Evolutionary conservation across 768 basidiomycete species (phyloP).

Genomic region (Podaxis rugospora): DNA sequence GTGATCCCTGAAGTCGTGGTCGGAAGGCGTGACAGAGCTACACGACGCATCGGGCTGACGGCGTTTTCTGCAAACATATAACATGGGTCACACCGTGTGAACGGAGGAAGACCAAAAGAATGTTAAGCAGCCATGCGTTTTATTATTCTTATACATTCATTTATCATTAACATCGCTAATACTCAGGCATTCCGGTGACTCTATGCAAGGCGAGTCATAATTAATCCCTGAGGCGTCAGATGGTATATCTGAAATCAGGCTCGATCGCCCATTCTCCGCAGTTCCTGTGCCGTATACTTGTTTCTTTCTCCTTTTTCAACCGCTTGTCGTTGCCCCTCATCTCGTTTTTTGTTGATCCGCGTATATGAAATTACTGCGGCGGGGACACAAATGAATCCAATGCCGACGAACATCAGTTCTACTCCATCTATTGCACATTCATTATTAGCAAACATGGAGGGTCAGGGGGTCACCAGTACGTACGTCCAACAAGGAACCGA

Average conservation of each 20-base stretch:
- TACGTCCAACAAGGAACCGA: conserved; percentile 59
- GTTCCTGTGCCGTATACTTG: conserved; percentile 30
- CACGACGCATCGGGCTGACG: no score
- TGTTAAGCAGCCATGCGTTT: not conserved
- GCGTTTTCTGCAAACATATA: not conserved
- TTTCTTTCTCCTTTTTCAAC: conserved; percentile 27
- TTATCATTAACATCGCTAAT: not conserved
- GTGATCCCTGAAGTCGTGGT: not conserved
- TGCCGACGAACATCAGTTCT: conserved; percentile 65
- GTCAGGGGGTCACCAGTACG: conserved; percentile 20
- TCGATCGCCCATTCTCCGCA: conserved; percentile 49
- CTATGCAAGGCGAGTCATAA: not conserved
- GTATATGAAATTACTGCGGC: conserved; percentile 45
- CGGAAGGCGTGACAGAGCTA: no score
- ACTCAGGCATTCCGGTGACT: not conserved
- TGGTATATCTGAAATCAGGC: conserved; percentile 58
- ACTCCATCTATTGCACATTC: conserved; percentile 41
- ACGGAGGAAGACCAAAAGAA: not conserved
- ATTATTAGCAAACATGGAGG: not conserved
- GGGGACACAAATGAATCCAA: conserved; percentile 52
- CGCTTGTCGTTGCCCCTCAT: conserved; percentile 26
- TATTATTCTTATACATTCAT: not conserved
- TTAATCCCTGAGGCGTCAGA: conserved; percentile 12
- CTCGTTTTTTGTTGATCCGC: conserved; percentile 53
- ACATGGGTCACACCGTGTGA: not conserved